A percentile compares a stretch with the other conserved stretches of the same genome.
These are phyloP conservation scores for Barbatosphaeria neglecta DNA, from an alignment of 495 filamentous ascomycete species.

Conservation along the genomic window DNA sequence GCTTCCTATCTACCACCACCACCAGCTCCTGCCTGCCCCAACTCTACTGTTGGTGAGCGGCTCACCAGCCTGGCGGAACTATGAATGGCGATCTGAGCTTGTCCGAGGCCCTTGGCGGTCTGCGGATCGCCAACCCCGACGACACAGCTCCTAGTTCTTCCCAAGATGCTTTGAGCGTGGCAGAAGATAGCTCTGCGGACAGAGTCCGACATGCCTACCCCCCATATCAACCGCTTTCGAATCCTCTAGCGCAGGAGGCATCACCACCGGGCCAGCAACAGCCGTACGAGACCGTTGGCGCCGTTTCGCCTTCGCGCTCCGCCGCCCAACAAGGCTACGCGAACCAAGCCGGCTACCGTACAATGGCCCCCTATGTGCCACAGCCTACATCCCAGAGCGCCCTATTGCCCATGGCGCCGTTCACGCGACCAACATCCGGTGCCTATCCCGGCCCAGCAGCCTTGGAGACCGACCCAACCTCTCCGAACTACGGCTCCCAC, in stretches of 20 bases:
- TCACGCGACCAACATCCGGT: constrained; percentile 43
- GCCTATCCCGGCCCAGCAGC: constrained; percentile 33
- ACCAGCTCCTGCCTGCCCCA: neutral
- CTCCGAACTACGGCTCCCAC: constrained; percentile 36
- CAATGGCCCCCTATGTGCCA: constrained; percentile 25
- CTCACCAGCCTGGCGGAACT: constrained; percentile 3
- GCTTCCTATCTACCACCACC: neutral
- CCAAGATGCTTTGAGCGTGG: constrained; percentile 25
- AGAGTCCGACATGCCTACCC: neutral
- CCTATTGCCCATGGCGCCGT: constrained; percentile 6
- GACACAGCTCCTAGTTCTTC: constrained; percentile 52
- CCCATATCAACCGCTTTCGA: neutral
- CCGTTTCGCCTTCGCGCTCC: constrained; percentile 20
- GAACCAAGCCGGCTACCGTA: too few relatives aligned
- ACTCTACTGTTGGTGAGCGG: neutral
- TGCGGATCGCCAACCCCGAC: constrained; percentile 97
- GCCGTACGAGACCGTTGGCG: constrained; percentile 23
- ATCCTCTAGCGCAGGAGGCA: neutral
- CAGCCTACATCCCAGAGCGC: constrained; percentile 9
- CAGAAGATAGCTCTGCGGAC: constrained; percentile 10
- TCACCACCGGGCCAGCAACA: too few relatives aligned
- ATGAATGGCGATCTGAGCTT: constrained; percentile 94
- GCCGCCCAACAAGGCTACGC: too few relatives aligned
- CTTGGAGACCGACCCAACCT: constrained; percentile 21
- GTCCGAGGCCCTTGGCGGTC: constrained; percentile 81